Evolutionary conservation across 1,284 basidiomycete genomes (phyloP), one percentile per base, ranked within the genome.

Genomic region (Rugosomyces carneus): DNA sequence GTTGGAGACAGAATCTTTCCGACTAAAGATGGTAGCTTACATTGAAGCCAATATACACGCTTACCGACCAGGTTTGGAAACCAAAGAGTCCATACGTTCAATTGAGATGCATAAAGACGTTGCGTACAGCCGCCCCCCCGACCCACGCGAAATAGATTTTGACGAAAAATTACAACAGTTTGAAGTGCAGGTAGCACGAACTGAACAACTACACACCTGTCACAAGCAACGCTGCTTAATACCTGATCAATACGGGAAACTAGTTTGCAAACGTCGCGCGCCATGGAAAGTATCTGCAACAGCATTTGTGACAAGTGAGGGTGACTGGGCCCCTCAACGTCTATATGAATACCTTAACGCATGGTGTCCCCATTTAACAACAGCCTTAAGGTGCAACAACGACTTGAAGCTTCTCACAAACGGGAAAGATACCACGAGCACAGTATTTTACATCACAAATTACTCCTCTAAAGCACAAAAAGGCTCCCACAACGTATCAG

Each of bases 401-500:
- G 61, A 71, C 50, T 45, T 53, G 1, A 70, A 71, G 48, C 44
- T 69, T 0, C 42, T 69, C 1, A 64, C 59, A 1, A 65, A 64
- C 48, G 60, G 61, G 0, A 19, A 0, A 0, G 62, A 67, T 13
- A 60, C 66, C 7, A 38, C 48, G 37, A 37, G 56, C 10, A 26
- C 56, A 0, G 42, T 54, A 0, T 67, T 44, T 24, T 70, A 70
- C 38, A 42, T 63, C 4, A 62, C 58, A 0, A 37, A 4, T 0
- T 71, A 71, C 40, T 36, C 47, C 0, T 36, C 52, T 0, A 57
- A 70, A 31, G 45, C 45, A 18, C 50, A 50, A 34, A 3, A 5
- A 13, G 13, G 15, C 6, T 35, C 42, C 0, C 45, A 34, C 9
- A 52, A 52, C 20, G n/a, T 27, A 1, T 44, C 50, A 4, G 53